Evolutionary conservation across 192 early-diverging fungal species (phyloP).

Genomic region (Geosiphon pyriformis): DNA sequence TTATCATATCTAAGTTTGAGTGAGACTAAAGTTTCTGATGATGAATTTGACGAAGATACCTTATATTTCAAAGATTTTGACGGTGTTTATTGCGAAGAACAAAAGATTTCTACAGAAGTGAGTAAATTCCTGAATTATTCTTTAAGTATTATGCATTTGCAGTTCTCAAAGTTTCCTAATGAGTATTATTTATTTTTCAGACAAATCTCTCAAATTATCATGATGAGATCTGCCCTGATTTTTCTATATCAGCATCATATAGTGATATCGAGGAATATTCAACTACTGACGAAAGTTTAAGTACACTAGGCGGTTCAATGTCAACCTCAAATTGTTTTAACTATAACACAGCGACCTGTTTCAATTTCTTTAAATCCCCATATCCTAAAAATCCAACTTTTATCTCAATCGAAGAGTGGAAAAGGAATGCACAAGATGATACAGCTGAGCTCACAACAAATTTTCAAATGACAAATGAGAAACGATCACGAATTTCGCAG

Average conservation of each 20-base stretch:
- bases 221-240: not conserved
- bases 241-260: not conserved
- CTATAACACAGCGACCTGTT: too few species aligned
- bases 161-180: too few species aligned
- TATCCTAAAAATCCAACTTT: too few species aligned
- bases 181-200: too few species aligned
- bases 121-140: too few species aligned
- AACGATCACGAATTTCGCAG: not conserved
- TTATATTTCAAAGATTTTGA: not conserved
- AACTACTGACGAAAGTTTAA: not conserved
- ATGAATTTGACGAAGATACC: not conserved
- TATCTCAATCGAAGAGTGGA: not conserved
- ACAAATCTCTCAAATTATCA: not conserved
- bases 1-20: not conserved
- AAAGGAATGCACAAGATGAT: not conserved
- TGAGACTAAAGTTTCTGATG: not conserved
- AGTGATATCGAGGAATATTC: not conserved
- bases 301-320: not conserved
- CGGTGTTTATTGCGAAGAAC: not conserved
- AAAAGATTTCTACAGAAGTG: too few species aligned
- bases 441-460: not conserved
- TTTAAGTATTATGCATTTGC: too few species aligned
- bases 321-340: too few species aligned
- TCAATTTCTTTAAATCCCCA: too few species aligned
- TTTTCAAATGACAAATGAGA: not conserved